phyloP scores from a whole-genome alignment of 495 filamentous ascomycete species.

The Penicillium paxilli region DNA sequence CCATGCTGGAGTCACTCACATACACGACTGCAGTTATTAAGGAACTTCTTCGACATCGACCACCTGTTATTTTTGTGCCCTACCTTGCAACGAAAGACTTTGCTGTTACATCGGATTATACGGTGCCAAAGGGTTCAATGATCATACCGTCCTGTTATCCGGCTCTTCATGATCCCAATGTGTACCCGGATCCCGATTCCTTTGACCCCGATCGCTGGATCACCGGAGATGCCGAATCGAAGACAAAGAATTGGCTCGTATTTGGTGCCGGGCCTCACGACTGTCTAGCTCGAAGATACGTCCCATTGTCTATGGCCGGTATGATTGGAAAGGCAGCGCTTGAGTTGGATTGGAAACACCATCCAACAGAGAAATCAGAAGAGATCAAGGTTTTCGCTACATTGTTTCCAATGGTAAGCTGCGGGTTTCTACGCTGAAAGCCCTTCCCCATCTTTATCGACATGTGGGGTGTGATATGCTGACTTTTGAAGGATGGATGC shows the following conservation, averaged over 20 bases:
- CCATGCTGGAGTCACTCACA: slow-evolving; percentile 80
- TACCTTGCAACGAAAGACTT: slow-evolving; percentile 88
- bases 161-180: slow-evolving; percentile 85
- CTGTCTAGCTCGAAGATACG: slow-evolving; percentile 87
- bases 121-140: slow-evolving; percentile 88
- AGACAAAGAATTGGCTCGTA: slow-evolving; percentile 92
- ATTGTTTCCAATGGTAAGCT: slow-evolving; percentile 81
- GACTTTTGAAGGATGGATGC: slow-evolving; percentile 48
- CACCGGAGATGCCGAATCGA: slow-evolving; percentile 82
- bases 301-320: slow-evolving; percentile 76
- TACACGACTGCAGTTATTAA: slow-evolving; percentile 89
- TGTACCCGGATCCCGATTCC: slow-evolving; percentile 77
- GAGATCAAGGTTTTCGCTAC: slow-evolving; percentile 96
- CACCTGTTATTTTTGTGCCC: slow-evolving; percentile 94
- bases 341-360: slow-evolving; percentile 81
- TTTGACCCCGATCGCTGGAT: slow-evolving; percentile 88
- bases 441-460: too few relatives aligned
- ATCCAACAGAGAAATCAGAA: slow-evolving; percentile 73
- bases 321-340: slow-evolving; percentile 88
- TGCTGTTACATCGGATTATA: slow-evolving; percentile 81
- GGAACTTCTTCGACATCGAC: slow-evolving; percentile 88
- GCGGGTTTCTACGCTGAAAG: background rate
- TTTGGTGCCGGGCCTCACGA: slow-evolving; percentile 93
- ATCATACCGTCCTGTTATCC: slow-evolving; percentile 84
- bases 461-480: background rate